Evolutionary conservation across 2,329 filamentous ascomycete genomes (phyloP), one percentile per base, ranked within the genome.

Genomic region (Stagonosporopsis rhizophila): DNA sequence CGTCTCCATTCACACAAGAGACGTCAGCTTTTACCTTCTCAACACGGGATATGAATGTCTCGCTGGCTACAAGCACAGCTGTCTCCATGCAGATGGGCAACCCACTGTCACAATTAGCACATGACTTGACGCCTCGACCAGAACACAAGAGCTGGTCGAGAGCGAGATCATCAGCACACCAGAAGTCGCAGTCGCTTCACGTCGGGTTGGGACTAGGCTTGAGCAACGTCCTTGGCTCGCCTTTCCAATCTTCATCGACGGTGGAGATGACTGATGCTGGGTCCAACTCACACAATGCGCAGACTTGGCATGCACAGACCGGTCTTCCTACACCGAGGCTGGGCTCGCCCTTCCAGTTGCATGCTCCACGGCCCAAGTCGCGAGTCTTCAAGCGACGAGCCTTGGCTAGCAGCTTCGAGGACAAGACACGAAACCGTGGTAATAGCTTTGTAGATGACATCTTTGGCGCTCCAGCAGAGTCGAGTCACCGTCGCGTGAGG

Each of bases 381-480:
- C 82, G 81, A 44, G 79, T 80, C 2, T 80, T 84, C 64, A 86
- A 87, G 69, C 82, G 85, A 55, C 83, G 85, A 52, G 85, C 85
- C 57, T 78, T 82, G 37, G 79, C 82, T 55, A 81, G 81, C 56
- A 81, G 82, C 55, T 72, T 85, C 40, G 82, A 85, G 55, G 81
- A 85, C 23, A 67, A 68, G 47, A 61, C 62, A n/a, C 67, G 72
- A 8, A 70, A 64, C 38, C 69, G 73, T 34, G 70, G 71, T 19
- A 78, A 78, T 34, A 78, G 76, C 58, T 75, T 79, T 6, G 74
- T 76, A 35, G 75, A 72, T 45, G 75, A 81, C 53, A 68, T 83
- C 8, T 81, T 83, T 59, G 76, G 78, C 51, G 75, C 76, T 30
- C 75, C 78, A 35, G 75, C 77, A 25, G 81, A 85, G 56, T 77